These are phyloP conservation scores for Toxicodendron radicans DNA, from an alignment of 345 rosid genomes.

Conservation along the genomic window DNA sequence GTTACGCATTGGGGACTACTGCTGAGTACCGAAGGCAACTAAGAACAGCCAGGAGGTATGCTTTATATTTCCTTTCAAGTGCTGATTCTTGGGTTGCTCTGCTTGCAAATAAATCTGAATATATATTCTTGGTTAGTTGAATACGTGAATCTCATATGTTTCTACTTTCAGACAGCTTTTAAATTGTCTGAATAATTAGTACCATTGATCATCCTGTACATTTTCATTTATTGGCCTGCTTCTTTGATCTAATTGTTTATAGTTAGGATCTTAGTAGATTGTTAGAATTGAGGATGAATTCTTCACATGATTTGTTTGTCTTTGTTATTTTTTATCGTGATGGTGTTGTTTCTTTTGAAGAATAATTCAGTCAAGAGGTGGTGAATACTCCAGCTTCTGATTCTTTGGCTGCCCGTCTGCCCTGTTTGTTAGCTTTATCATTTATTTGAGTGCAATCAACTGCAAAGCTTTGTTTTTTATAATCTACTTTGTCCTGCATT, in stretches of 20 bases:
- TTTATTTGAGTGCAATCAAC: not conserved
- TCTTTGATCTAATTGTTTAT: slow-evolving; percentile 4
- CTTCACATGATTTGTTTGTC: not conserved
- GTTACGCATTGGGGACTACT: slow-evolving; percentile 75
- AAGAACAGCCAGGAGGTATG: slow-evolving; percentile 73
- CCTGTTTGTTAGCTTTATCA: not conserved
- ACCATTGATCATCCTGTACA: no score
- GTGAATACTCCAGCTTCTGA: not conserved
- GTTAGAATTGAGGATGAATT: not conserved
- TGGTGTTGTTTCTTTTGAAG: not conserved
- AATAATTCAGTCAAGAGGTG: not conserved
- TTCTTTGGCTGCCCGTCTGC: not conserved
- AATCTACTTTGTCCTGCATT: not conserved
- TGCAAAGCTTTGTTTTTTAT: not conserved
- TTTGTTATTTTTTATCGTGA: not conserved
- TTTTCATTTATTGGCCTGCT: not conserved
- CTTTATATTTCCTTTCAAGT: slow-evolving; percentile 5
- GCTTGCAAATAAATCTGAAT: slow-evolving; percentile 14
- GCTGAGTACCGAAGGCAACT: slow-evolving; percentile 71
- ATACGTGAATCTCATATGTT: not conserved
- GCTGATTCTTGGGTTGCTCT: slow-evolving; percentile 10
- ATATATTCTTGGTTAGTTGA: slow-evolving; percentile 10
- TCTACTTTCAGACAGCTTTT: not conserved
- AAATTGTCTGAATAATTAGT: not conserved
- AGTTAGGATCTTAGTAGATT: not conserved